These are phyloP conservation scores for Cercospora canescens DNA, from an alignment of 2,329 filamentous ascomycete species.

Conservation along the genomic window DNA sequence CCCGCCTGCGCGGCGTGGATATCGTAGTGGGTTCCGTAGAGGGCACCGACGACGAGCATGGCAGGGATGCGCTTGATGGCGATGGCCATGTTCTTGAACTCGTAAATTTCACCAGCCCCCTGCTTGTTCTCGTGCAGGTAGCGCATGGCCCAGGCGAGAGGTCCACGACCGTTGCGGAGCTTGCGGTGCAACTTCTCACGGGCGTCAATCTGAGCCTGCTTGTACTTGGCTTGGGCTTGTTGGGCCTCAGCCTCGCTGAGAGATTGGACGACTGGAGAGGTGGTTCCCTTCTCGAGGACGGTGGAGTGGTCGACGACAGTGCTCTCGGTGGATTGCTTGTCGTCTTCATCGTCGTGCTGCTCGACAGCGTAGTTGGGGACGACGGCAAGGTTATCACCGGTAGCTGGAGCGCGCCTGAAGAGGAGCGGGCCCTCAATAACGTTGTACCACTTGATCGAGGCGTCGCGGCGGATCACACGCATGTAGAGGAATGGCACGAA, in stretches of 20 bases:
- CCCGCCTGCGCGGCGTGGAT: conserved; percentile 76
- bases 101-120: conserved; percentile 72
- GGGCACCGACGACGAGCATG: conserved; percentile 59
- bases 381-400: conserved; percentile 54
- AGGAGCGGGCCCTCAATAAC: conserved; percentile 39
- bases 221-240: conserved; percentile 48
- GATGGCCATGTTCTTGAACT: conserved; percentile 67
- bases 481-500: conserved; percentile 39
- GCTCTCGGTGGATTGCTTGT: conserved; percentile 36
- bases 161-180: conserved; percentile 63
- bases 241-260: conserved; percentile 36
- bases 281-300: conserved; percentile 36
- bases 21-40: conserved; percentile 80
- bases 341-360: conserved; percentile 61
- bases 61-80: conserved; percentile 67
- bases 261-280: conserved; percentile 14
- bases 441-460: conserved; percentile 35
- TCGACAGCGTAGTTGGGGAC: conserved; percentile 78
- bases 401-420: conserved; percentile 53
- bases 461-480: conserved; percentile 36
- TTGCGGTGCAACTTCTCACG: conserved; percentile 62
- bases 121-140: conserved; percentile 72
- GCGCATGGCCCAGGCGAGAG: conserved; percentile 82
- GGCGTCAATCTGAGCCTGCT: conserved; percentile 60
- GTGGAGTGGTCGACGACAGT: conserved; percentile 33